Evolutionary conservation across 192 early-diverging fungal species (phyloP).

Genomic region (Coemansia pectinata): DNA sequence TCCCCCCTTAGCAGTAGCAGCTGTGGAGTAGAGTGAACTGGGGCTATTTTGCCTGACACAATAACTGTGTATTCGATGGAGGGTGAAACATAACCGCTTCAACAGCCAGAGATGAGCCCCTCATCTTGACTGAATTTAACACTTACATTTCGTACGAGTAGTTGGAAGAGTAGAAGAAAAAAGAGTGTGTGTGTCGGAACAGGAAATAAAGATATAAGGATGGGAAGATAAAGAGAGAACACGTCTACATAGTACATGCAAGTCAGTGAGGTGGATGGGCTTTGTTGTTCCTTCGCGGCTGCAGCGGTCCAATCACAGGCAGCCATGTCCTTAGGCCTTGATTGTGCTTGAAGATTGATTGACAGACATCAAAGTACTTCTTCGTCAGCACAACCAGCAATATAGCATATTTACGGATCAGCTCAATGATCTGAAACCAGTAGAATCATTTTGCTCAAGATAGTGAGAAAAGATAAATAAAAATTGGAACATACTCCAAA

Average conservation of each 20-base stretch:
- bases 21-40: background rate
- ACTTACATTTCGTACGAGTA: background rate
- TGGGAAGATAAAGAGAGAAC: background rate
- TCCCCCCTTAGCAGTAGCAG: background rate
- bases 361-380: no score
- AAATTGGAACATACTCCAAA: background rate
- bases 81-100: no score
- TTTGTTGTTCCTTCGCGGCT: background rate
- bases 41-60: slow-evolving; percentile 17
- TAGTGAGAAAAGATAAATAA: background rate
- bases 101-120: no score
- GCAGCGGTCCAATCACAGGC: slow-evolving; percentile 33
- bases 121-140: background rate
- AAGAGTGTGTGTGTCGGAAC: background rate
- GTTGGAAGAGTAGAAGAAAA: background rate
- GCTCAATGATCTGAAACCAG: background rate
- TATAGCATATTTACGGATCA: background rate
- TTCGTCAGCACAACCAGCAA: no score
- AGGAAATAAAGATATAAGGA: background rate
- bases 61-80: no score
- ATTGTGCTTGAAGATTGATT: no score
- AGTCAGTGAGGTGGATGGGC: background rate
- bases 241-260: background rate
- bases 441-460: no score
- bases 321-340: slow-evolving; percentile 20